These are phyloP conservation scores for Dipodascus geniculatus DNA, from an alignment of 805 yeast genomes.

Conservation along the genomic window DNA sequence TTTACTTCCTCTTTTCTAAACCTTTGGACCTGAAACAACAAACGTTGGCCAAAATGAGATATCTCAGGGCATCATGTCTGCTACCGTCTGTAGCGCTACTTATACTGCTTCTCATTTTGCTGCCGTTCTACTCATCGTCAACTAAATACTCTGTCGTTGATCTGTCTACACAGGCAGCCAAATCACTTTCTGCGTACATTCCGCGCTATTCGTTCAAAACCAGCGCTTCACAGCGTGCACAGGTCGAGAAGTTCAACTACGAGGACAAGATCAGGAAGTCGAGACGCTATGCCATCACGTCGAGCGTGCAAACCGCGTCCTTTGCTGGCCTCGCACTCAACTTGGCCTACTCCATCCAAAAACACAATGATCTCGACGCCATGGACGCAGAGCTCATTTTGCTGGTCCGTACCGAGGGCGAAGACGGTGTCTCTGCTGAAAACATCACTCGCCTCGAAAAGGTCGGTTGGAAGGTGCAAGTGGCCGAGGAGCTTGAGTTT, in stretches of 20 bases:
- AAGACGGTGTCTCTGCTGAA: conserved; percentile 17
- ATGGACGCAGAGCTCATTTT: conserved; percentile 18
- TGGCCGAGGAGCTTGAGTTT: conserved; percentile 17
- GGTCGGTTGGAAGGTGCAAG: conserved; percentile 18
- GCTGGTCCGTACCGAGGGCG: conserved; percentile 18
- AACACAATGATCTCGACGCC: conserved; percentile 17
- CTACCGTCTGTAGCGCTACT: background rate
- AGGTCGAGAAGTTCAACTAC: background rate
- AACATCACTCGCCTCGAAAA: conserved; percentile 15
- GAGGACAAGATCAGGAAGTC: background rate
- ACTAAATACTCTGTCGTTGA: background rate
- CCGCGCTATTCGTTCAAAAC: background rate
- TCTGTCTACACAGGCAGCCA: background rate
- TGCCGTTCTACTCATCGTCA: background rate
- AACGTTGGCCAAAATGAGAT: background rate
- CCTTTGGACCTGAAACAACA: background rate
- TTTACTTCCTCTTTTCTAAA: background rate
- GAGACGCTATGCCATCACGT: conserved; percentile 13
- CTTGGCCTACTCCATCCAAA: conserved; percentile 17
- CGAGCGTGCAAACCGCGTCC: conserved; percentile 17
- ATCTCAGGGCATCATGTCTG: background rate
- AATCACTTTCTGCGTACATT: background rate
- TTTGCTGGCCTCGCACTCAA: conserved; percentile 17
- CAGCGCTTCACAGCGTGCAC: background rate
- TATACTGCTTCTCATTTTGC: background rate